Conservation (phyloP, 805 yeast species). For the Candida berthetii region DNA sequence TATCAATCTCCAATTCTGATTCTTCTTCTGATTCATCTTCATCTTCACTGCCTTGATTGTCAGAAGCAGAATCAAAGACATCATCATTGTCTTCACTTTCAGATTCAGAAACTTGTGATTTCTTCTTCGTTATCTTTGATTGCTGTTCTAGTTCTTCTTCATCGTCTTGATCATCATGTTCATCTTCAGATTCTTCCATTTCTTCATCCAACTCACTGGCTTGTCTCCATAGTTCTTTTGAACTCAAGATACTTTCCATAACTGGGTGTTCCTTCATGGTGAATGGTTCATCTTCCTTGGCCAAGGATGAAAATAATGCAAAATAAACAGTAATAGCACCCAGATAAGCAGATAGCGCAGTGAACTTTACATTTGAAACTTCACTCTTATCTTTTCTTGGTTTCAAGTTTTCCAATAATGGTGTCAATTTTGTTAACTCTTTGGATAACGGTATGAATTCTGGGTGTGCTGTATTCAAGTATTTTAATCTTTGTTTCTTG, state of each 20-base stretch:
- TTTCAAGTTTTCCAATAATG: constrained; percentile 32
- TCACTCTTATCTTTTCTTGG: constrained; percentile 24
- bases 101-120: constrained; percentile 5
- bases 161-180: constrained; percentile 11
- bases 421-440: constrained; percentile 45
- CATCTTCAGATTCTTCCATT: constrained; percentile 8
- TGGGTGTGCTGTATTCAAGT: constrained; percentile 64
- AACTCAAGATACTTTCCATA: constrained; percentile 78
- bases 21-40: constrained; percentile 11
- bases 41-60: constrained; percentile 4
- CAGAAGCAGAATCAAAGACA: constrained; percentile 9
- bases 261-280: constrained; percentile 82
- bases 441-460: constrained; percentile 74
- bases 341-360: constrained; percentile 73
- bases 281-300: constrained; percentile 47
- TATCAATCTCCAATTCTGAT: constrained; percentile 39
- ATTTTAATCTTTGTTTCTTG: constrained; percentile 41
- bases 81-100: constrained; percentile 15
- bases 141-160: constrained; percentile 12
- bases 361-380: constrained; percentile 42
- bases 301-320: constrained; percentile 58
- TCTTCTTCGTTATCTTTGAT: constrained; percentile 4
- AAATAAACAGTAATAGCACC: constrained; percentile 77
- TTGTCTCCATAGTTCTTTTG: constrained; percentile 87
- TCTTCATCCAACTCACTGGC: constrained; percentile 35